Base-by-base conservation (phyloP, 169 alveolate species). In the Neospora caninum region DNA sequence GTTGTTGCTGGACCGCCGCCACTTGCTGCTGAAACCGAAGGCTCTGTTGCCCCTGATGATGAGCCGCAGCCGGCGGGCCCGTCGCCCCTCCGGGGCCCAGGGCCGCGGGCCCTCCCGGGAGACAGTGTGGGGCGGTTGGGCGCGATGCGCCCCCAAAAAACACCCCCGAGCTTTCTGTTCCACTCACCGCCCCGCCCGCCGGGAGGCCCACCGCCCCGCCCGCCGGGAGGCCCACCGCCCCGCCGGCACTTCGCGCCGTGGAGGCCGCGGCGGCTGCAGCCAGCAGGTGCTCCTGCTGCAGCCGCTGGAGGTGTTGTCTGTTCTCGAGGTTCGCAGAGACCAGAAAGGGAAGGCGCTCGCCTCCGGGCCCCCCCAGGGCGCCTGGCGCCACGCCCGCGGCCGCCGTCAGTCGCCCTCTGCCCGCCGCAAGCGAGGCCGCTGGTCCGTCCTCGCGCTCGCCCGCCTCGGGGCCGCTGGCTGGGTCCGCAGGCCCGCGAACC, bases 1-100 rank as follows among this genome's bases (percentile, higher is more conserved):
- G 89, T 34, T 82, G 89, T 31, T 82, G 89, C 67, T 73, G 84
- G 27, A 67, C 89, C 9, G 89, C 89, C 4, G 89, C 67, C 31
- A 42, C 89, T 7, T 41, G 69, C 34, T 82, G 89, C 89, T 82
- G 89, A 18, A 41, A 49, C 22, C 53, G 27, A n/a, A 82, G 86
- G 18, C 86, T 78, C 45, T 78, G 89, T 7, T 41, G 89, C 64
- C 0, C n/a, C 36, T 80, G 88, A n/a, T 7, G 53, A 18, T 10
- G 49, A 10, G 88, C 43, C 29, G 88, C 88, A 20, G 38, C 41
- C 80, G 9, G 54, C 88, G 9, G 43, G 27, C 7, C 13, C 43
- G 43, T 13, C 16, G 10, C 54, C 42, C 83, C 39, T 13, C 29
- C 45, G 45, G 39, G 27, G 86, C 45, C 86, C 45, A 25, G 22